A percentile compares a stretch with the other conserved stretches of the same genome.
phyloP scores from a whole-genome alignment of 2,329 filamentous ascomycete genomes.

The Apiospora rasikravindrae region DNA sequence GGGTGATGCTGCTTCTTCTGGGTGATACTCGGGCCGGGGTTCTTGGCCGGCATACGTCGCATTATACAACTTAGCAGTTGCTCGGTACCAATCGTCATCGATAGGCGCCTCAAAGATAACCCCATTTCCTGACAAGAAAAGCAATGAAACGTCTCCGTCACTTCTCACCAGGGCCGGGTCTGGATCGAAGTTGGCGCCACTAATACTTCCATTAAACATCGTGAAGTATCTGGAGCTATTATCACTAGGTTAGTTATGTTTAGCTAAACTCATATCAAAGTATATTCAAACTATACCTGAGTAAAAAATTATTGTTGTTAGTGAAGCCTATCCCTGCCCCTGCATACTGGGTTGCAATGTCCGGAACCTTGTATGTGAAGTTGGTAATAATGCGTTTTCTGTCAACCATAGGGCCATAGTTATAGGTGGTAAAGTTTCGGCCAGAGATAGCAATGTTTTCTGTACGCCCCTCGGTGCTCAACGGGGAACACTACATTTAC shows the following conservation, averaged over 20 bases:
- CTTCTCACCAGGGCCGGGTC: neutral
- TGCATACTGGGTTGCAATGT: neutral
- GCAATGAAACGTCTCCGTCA: constrained; percentile 21
- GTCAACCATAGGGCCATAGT: neutral
- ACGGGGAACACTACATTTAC: neutral
- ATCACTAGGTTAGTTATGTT: no score
- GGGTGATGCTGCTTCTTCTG: constrained; percentile 10
- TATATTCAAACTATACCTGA: neutral
- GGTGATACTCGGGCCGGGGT: neutral
- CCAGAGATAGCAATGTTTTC: neutral
- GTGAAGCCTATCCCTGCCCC: neutral
- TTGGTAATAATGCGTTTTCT: neutral
- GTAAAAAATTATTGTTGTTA: neutral
- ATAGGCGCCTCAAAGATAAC: constrained; percentile 20
- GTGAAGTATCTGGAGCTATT: neutral
- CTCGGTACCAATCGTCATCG: constrained; percentile 30
- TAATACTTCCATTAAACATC: neutral
- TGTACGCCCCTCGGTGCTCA: neutral
- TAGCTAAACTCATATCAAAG: no score
- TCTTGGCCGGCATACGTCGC: no score
- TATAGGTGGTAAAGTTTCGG: constrained; percentile 10
- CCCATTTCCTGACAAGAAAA: constrained; percentile 28
- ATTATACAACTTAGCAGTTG: neutral
- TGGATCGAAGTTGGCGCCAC: constrained; percentile 2
- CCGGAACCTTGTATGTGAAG: neutral